Conservation (phyloP, 2,329 filamentous ascomycete genomes). For the Samsoniella hepiali region DNA sequence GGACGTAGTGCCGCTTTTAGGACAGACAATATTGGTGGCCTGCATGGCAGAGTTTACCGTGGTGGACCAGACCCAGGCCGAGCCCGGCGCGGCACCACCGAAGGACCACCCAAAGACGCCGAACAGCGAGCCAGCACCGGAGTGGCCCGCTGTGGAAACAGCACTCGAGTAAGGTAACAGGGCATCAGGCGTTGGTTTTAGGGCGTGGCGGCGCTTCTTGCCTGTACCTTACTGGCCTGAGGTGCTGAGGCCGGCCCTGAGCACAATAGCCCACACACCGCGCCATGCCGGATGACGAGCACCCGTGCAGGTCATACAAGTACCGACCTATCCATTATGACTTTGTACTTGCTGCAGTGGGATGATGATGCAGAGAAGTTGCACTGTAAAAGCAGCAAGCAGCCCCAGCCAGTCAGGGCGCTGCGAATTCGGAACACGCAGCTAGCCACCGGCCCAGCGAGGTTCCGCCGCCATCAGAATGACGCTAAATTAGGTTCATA, state of each 20-base stretch:
- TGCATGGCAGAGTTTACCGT: background rate
- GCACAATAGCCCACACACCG: background rate
- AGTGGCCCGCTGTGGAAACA: background rate
- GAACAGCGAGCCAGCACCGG: slow-evolving; percentile 11
- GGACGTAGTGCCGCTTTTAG: background rate
- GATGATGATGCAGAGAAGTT: background rate
- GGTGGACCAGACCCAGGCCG: slow-evolving; percentile 1
- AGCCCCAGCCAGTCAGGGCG: slow-evolving; percentile 6
- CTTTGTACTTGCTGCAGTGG: background rate
- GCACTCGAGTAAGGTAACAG: background rate
- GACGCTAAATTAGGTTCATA: background rate
- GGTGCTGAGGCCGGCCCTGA: background rate
- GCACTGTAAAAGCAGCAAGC: background rate
- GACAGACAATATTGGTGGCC: background rate
- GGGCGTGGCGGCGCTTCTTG: background rate
- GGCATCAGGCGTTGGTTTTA: background rate
- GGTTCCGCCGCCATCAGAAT: slow-evolving; percentile 6
- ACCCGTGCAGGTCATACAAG: background rate
- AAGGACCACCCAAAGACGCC: background rate
- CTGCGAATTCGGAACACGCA: slow-evolving; percentile 13
- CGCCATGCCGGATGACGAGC: background rate
- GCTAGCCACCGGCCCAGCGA: slow-evolving; percentile 6
- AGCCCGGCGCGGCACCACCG: slow-evolving; percentile 6
- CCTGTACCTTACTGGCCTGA: background rate
- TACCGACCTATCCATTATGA: background rate